Base-by-base conservation (phyloP, 495 filamentous ascomycete genomes). In the Penicillium coprophilum region DNA sequence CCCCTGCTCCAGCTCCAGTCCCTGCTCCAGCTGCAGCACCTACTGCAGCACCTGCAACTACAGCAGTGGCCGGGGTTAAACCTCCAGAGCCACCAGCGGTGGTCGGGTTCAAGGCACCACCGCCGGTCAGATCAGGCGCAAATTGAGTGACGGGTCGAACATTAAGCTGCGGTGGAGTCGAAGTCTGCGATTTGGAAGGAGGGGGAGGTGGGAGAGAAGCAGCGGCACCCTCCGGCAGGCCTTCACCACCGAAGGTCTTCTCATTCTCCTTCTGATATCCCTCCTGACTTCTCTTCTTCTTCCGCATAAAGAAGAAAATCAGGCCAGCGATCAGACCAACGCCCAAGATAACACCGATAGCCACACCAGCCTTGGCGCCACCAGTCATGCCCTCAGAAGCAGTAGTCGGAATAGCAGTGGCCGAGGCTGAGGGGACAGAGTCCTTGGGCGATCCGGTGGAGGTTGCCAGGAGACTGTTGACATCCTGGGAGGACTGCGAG, bases 91-190 rank as follows among this genome's bases (percentile, higher is more conserved):
- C 69, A 64, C 69, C 73, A 49, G 74, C 58, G 52, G 65, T 67
- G 53, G 80, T 59, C 30, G 68, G 58, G 50, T 73, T 67, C n/a
- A 58, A 55, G 30, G 48, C 50, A 17, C 64, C 72, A 65, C 65
- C 71, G 61, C 54, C 75, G 73, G 34, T 71, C 39, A 91, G 76
- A 56, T 83, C 86, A 9, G 92, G 92, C 12, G 87, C 79, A 69
- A 97, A 95, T 63, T 96, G 86, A 52, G 91, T 93, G 31, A 96
- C 82, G 0, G 92, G 94, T 36, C 91, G 87, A 47, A 96, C 80
- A 61, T 91, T 95, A 41, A 97, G 79, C 51, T 85, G 84, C 6
- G 94, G 92, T 4, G 93, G 89, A 17, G 85, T 86, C 45, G 77
- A 80, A 12, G 71, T 66, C 19, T 63, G 52, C 8, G 56, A 59